These are phyloP conservation scores for Wallacemonas rigidus DNA, from an alignment of 208 protist genomes.

Conservation along the genomic window DNA sequence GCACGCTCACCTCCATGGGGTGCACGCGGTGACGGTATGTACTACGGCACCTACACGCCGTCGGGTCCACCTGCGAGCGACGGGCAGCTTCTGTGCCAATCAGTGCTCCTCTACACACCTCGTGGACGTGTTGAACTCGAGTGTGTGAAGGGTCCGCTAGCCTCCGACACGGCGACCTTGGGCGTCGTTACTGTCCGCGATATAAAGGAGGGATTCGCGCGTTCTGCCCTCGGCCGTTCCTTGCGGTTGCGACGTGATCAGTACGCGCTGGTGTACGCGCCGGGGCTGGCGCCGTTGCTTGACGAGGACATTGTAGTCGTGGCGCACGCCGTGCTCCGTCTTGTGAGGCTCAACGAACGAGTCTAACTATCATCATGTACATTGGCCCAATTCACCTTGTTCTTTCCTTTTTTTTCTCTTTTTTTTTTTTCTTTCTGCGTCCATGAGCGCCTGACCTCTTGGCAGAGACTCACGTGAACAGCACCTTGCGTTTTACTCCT, in stretches of 20 bases:
- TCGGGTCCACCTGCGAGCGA: neutral
- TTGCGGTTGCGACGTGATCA: constrained; percentile 33
- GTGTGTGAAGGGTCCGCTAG: constrained; percentile 2
- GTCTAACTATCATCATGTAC: no score
- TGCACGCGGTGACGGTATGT: neutral
- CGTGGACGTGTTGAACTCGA: constrained; percentile 47
- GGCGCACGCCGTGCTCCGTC: constrained; percentile 45
- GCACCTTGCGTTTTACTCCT: no score
- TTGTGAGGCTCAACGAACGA: constrained; percentile 15
- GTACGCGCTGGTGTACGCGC: constrained; percentile 42
- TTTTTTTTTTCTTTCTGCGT: no score
- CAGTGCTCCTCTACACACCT: constrained; percentile 50
- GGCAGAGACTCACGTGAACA: no score
- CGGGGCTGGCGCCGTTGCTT: constrained; percentile 23
- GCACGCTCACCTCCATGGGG: neutral
- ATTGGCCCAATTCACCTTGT: neutral
- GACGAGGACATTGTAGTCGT: constrained; percentile 29
- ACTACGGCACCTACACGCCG: constrained; percentile 14
- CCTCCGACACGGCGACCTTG: neutral
- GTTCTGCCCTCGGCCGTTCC: constrained; percentile 48
- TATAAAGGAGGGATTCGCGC: constrained; percentile 44
- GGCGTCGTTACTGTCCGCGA: constrained; percentile 39
- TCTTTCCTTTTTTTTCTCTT: neutral
- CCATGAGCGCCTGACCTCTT: no score
- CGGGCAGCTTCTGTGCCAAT: constrained; percentile 18